Percentiles rank a stretch among this genome's conserved stretches.
These are phyloP conservation scores for Sporisorium graminicola DNA, from an alignment of 1,284 basidiomycete species.

Conservation along the genomic window DNA sequence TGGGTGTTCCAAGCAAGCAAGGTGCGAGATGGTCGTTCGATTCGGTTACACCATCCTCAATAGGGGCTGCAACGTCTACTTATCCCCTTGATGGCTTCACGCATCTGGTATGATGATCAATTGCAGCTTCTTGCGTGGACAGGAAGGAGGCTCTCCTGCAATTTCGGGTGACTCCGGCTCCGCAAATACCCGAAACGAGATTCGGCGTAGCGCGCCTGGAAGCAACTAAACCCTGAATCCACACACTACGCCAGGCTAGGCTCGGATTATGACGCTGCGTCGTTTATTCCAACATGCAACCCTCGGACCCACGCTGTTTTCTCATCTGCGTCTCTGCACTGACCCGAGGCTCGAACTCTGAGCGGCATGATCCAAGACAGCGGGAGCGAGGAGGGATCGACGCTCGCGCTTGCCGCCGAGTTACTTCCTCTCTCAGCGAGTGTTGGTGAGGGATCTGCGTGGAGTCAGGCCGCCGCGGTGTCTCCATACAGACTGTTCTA, in stretches of 20 bases:
- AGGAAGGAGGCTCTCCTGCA: not conserved
- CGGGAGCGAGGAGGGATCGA: not conserved
- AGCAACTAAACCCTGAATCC: conserved; percentile 17
- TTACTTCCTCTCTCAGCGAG: not conserved
- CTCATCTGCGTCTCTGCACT: not conserved
- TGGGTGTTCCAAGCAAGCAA: not conserved
- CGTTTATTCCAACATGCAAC: conserved; percentile 1
- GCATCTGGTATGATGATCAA: conserved; percentile 1
- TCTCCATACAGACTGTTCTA: not conserved
- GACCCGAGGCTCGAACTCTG: not conserved
- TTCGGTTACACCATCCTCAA: no score
- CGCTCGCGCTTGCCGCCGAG: not conserved
- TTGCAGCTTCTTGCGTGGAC: conserved; percentile 1
- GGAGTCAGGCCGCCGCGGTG: not conserved
- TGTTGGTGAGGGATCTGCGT: conserved; percentile 6
- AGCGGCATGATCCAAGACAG: not conserved
- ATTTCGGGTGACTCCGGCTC: conserved; percentile 32
- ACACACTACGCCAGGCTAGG: conserved; percentile 1
- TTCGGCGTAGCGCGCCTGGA: conserved; percentile 20
- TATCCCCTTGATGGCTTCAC: not conserved
- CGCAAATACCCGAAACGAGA: conserved; percentile 32
- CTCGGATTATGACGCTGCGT: conserved; percentile 5
- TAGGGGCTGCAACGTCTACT: no score
- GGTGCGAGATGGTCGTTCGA: no score
- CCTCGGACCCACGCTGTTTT: conserved; percentile 18